Evolutionary conservation across 176 grass and related monocot species (phyloP), one percentile per base, ranked within the genome.

Genomic region (Microstegium vimineum): DNA sequence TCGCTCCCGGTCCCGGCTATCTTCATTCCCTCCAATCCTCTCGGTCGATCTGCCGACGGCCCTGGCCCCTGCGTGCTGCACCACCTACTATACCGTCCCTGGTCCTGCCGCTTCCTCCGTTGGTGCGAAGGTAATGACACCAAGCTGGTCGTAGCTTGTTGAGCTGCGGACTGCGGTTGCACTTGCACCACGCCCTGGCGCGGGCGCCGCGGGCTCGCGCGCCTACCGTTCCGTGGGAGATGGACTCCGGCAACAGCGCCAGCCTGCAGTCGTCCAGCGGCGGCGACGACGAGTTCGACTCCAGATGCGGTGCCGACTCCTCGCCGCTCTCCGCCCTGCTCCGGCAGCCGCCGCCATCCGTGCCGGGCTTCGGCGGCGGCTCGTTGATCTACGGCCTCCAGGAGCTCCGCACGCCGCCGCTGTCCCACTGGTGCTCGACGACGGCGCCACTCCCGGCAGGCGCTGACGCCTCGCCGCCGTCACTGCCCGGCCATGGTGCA

Each of bases 171-270:
- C 54, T 56, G 20, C 52, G 52, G 52, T 57, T 59, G n/a, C 56
- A 59, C 56, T 25, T 25, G 56, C n/a, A 23, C 54, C 54, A 25
- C 46, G 49, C 49, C 47, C 0, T 0, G 47, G 47, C 17, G 41
- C 52, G 20, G n/a, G 52, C 1, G 52, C 52, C 54, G 7, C n/a
- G 1, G 1, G n/a, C n/a, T n/a, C n/a, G n/a, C n/a, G n/a, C n/a
- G n/a, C n/a, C 23, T 27, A 13, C 23, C n/a, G 10, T 27, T 25
- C 23, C 9, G 57, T 28, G 52, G 5, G 30, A n/a, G n/a, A 90
- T 90, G 88, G 79, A 90, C 41, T 90, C 83, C 59, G 84, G 78
- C 47, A 86, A 90, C 67, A 90, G 84, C 60, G 84, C 74, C 60
- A 86, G 84, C 41, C 27, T 86, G 46, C 88, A 90, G 84, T 90